Conservation (phyloP, 2,329 filamentous ascomycete genomes). For the Exophiala sideris region DNA sequence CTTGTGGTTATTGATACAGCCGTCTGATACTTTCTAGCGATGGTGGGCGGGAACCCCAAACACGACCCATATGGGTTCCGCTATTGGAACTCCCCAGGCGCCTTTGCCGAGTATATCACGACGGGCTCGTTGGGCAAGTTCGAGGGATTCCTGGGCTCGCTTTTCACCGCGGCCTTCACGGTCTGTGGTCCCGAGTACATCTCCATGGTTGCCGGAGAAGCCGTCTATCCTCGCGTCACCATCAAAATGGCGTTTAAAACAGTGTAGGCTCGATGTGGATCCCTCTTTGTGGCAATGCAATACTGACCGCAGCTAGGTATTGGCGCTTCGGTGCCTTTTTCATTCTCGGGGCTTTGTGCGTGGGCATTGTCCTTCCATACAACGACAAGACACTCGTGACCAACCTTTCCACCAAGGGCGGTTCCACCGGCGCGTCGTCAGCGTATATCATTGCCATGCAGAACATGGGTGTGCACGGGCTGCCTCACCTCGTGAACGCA, state of each 20-base stretch:
- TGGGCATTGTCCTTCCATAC: slow-evolving; percentile 67
- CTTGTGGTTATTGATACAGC: no score
- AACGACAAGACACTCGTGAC: slow-evolving; percentile 57
- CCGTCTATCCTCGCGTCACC: slow-evolving; percentile 59
- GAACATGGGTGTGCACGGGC: slow-evolving; percentile 50
- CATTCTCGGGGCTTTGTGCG: slow-evolving; percentile 65
- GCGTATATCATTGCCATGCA: slow-evolving; percentile 62
- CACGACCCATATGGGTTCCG: slow-evolving; percentile 68
- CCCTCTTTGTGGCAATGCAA: no score
- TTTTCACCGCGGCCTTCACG: slow-evolving; percentile 66
- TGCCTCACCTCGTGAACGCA: slow-evolving; percentile 59
- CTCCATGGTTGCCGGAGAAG: slow-evolving; percentile 63
- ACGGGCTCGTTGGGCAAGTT: slow-evolving; percentile 61
- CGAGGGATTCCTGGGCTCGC: slow-evolving; percentile 59
- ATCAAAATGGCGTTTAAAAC: slow-evolving; percentile 65
- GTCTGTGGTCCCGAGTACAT: slow-evolving; percentile 58
- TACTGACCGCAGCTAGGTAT: no score
- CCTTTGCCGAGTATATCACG: slow-evolving; percentile 63
- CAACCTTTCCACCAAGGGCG: slow-evolving; percentile 43
- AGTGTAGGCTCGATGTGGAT: no score
- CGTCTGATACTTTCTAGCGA: slow-evolving; percentile 38
- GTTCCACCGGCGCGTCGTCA: slow-evolving; percentile 52
- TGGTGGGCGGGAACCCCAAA: slow-evolving; percentile 73
- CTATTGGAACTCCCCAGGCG: slow-evolving; percentile 59
- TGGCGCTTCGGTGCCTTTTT: slow-evolving; percentile 72